Evolutionary conservation across 192 early-diverging fungal genomes (phyloP).

Genomic region (Coemansia sp.): DNA sequence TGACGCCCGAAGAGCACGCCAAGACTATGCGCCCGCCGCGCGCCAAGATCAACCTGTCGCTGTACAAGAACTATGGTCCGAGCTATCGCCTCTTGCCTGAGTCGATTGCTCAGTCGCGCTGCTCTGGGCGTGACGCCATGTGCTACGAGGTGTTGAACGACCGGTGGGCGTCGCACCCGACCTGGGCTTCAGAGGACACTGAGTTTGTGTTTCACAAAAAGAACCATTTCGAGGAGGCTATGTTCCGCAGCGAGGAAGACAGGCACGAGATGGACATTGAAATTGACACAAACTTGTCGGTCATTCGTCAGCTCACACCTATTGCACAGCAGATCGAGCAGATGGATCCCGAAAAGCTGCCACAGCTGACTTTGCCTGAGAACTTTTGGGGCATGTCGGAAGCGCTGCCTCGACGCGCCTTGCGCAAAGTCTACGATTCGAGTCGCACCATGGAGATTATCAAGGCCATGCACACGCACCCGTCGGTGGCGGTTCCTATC

Average conservation of each 20-base stretch:
- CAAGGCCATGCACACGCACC: slow-evolving; percentile 88
- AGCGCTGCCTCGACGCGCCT: slow-evolving; percentile 86
- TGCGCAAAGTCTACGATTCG: slow-evolving; percentile 93
- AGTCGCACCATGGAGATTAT: slow-evolving; percentile 87
- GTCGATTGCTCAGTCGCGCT: slow-evolving; percentile 54
- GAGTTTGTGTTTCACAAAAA: slow-evolving; percentile 90
- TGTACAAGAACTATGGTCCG: slow-evolving; percentile 43
- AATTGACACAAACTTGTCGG: slow-evolving; percentile 89
- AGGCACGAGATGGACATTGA: slow-evolving; percentile 97
- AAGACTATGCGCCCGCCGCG: slow-evolving; percentile 47
- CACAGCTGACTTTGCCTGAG: slow-evolving; percentile 67
- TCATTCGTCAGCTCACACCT: slow-evolving; percentile 87
- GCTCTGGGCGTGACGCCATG: slow-evolving; percentile 91
- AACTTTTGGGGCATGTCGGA: slow-evolving; percentile 82
- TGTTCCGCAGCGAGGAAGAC: slow-evolving; percentile 96
- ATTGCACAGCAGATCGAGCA: slow-evolving; percentile 80
- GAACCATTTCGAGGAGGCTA: slow-evolving; percentile 88
- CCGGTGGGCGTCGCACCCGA: slow-evolving; percentile 91
- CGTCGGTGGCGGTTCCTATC: slow-evolving; percentile 87
- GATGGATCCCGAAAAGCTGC: slow-evolving; percentile 78
- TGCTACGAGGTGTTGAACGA: slow-evolving; percentile 95
- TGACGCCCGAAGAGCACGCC: slow-evolving; percentile 44
- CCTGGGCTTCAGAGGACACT: slow-evolving; percentile 85
- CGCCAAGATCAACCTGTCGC: slow-evolving; percentile 26
- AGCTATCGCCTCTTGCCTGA: slow-evolving; percentile 56